A percentile compares a stretch with the other conserved stretches of the same genome.
Conservation (phyloP, 352 stramenopile species). For the Pythium rishiriense region DNA sequence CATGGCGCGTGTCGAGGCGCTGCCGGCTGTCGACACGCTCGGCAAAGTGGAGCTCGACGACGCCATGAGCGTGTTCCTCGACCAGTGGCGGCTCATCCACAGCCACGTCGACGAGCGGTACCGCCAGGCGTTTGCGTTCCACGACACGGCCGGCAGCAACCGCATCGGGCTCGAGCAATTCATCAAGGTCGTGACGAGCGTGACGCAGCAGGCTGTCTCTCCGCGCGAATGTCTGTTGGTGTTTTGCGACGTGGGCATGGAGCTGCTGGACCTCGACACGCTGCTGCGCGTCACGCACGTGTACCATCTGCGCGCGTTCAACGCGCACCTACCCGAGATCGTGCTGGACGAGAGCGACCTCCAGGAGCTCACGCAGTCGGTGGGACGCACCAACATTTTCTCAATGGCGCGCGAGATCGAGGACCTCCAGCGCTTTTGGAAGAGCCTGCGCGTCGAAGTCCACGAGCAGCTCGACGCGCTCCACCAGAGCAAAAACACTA, state of each 20-base stretch:
- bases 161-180: constrained; percentile 74
- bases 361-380: constrained; percentile 43
- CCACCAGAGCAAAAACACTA: constrained; percentile 67
- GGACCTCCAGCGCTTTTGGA: constrained; percentile 66
- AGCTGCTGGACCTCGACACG: constrained; percentile 59
- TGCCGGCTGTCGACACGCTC: constrained; percentile 21
- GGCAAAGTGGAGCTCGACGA: constrained; percentile 62
- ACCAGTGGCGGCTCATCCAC: constrained; percentile 47
- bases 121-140: constrained; percentile 44
- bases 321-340: constrained; percentile 52
- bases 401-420: constrained; percentile 62
- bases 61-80: constrained; percentile 58
- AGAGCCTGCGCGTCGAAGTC: constrained; percentile 47
- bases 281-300: constrained; percentile 53
- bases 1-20: constrained; percentile 33
- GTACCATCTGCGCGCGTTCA: constrained; percentile 63
- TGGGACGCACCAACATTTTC: constrained; percentile 57
- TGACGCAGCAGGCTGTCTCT: constrained; percentile 48
- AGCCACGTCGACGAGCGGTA: constrained; percentile 62
- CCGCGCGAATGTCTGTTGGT: constrained; percentile 61
- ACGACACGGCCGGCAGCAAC: constrained; percentile 39
- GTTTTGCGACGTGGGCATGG: constrained; percentile 58
- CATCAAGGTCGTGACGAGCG: constrained; percentile 64
- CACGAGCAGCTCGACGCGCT: constrained; percentile 50
- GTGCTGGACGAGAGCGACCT: constrained; percentile 47